A percentile compares a stretch with the other conserved stretches of the same genome.
phyloP scores from a whole-genome alignment of 2,329 filamentous ascomycete species.

The Phyllosticta capitalensis region DNA sequence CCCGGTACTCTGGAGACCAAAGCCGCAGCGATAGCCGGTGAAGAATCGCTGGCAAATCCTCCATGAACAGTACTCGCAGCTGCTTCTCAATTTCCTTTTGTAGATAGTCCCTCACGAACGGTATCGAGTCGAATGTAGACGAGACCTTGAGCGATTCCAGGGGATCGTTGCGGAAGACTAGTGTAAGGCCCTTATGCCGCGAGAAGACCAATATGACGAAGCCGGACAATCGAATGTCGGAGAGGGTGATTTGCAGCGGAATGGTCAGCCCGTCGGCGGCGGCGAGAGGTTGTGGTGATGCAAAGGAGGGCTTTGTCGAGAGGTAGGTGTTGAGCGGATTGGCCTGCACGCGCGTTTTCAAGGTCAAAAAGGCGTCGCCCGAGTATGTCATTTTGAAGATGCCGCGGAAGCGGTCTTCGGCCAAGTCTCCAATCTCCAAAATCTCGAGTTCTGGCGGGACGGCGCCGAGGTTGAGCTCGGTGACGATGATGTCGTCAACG shows the following conservation, averaged over 20 bases:
- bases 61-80: conserved; percentile 89
- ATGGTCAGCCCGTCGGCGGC: conserved; percentile 90
- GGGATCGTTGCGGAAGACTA: conserved; percentile 96
- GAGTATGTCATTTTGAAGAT: conserved; percentile 99
- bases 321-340: conserved; percentile 96
- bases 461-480: conserved; percentile 91
- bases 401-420: conserved; percentile 91
- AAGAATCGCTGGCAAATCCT: conserved; percentile 92
- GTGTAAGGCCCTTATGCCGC: conserved; percentile 88
- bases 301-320: conserved; percentile 81
- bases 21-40: conserved; percentile 80
- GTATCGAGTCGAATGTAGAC: conserved; percentile 97
- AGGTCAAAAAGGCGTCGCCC: conserved; percentile 87
- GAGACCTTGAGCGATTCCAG: conserved; percentile 97
- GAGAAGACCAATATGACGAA: conserved; percentile 98
- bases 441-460: conserved; percentile 94
- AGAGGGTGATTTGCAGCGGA: conserved; percentile 92
- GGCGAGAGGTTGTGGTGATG: conserved; percentile 83
- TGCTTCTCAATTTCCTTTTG: conserved; percentile 94
- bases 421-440: conserved; percentile 91
- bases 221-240: conserved; percentile 88
- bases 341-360: conserved; percentile 93
- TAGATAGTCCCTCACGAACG: conserved; percentile 93
- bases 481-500: conserved; percentile 97
- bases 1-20: conserved; percentile 79